These are phyloP conservation scores for Malassezia vespertilionis DNA, from an alignment of 1,284 basidiomycete genomes.

Conservation along the genomic window DNA sequence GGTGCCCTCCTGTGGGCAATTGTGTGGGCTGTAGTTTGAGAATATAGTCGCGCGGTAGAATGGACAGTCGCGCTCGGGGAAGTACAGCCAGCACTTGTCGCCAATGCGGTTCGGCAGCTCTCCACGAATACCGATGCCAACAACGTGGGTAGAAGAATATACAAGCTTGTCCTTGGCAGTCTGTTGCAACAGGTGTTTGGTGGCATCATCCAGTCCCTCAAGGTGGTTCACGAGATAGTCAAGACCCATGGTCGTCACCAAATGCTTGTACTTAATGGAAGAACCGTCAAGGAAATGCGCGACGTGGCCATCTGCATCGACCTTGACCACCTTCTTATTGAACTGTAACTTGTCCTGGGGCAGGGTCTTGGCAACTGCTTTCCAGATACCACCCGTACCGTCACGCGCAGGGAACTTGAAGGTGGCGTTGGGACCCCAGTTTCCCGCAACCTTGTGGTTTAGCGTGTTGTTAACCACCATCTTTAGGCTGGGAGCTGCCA, in stretches of 20 bases:
- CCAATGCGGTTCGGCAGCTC: constrained; percentile 51
- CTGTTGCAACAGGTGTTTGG: constrained; percentile 48
- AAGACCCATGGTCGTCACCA: constrained; percentile 52
- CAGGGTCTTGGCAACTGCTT: constrained; percentile 51
- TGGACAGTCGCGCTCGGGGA: constrained; percentile 52
- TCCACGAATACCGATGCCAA: constrained; percentile 53
- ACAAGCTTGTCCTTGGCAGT: constrained; percentile 49
- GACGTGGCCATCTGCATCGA: constrained; percentile 49
- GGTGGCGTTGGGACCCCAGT: constrained; percentile 54
- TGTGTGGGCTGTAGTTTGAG: constrained; percentile 53
- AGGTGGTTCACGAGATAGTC: constrained; percentile 49
- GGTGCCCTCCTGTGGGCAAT: constrained; percentile 49
- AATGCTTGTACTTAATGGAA: constrained; percentile 50
- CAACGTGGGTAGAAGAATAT: constrained; percentile 52
- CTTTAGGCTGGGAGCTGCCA: constrained; percentile 53
- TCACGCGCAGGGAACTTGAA: constrained; percentile 53
- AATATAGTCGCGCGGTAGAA: constrained; percentile 55
- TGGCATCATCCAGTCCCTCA: constrained; percentile 44
- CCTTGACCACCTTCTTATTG: constrained; percentile 47
- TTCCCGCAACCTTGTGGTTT: constrained; percentile 52
- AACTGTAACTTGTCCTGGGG: constrained; percentile 49
- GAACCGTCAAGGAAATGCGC: constrained; percentile 50
- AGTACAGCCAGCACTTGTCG: constrained; percentile 53
- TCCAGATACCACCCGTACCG: constrained; percentile 54
- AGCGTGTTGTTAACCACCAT: constrained; percentile 52